A percentile compares a stretch with the other conserved stretches of the same genome.
Conservation (phyloP, 495 filamentous ascomycete genomes). For the Geoglossum glabrum region DNA sequence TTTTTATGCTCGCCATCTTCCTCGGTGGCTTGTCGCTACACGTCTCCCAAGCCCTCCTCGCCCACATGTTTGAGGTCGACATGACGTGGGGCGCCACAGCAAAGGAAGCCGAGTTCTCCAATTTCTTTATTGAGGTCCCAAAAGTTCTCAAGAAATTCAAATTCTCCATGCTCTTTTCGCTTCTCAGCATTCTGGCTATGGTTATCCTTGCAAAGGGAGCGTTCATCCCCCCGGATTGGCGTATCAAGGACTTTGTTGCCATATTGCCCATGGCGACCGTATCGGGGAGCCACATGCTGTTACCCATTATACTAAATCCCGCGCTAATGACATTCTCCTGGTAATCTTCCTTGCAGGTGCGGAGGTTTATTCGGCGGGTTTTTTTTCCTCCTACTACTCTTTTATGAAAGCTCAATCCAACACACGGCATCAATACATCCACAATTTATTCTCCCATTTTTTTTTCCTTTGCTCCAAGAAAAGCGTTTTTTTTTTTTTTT, state of each 20-base stretch:
- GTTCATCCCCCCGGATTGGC: constrained; percentile 47
- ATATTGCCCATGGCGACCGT: constrained; percentile 64
- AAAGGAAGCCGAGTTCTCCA: constrained; percentile 43
- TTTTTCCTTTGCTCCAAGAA: too few relatives aligned
- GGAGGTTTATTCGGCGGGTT: neutral
- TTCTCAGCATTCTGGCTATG: constrained; percentile 41
- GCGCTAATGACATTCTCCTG: constrained; percentile 68
- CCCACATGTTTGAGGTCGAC: constrained; percentile 29
- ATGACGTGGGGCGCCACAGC: constrained; percentile 29
- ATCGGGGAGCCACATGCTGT: constrained; percentile 41
- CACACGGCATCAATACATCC: too few relatives aligned
- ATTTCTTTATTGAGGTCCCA: constrained; percentile 65
- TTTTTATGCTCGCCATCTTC: constrained; percentile 27
- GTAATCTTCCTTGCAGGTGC: constrained; percentile 42
- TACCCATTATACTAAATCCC: constrained; percentile 57
- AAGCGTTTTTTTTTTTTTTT: too few relatives aligned
- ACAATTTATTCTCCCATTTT: too few relatives aligned
- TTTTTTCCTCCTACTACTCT: too few relatives aligned
- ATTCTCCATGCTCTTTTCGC: constrained; percentile 47
- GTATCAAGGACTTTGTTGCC: constrained; percentile 58
- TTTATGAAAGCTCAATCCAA: too few relatives aligned
- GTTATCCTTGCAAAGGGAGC: constrained; percentile 40
- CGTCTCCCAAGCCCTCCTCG: constrained; percentile 24
- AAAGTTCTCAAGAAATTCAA: constrained; percentile 61
- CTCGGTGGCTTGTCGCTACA: constrained; percentile 28